Evolutionary conservation across 1,284 basidiomycete genomes (phyloP).

Genomic region (Pseudozyma thailandica): DNA sequence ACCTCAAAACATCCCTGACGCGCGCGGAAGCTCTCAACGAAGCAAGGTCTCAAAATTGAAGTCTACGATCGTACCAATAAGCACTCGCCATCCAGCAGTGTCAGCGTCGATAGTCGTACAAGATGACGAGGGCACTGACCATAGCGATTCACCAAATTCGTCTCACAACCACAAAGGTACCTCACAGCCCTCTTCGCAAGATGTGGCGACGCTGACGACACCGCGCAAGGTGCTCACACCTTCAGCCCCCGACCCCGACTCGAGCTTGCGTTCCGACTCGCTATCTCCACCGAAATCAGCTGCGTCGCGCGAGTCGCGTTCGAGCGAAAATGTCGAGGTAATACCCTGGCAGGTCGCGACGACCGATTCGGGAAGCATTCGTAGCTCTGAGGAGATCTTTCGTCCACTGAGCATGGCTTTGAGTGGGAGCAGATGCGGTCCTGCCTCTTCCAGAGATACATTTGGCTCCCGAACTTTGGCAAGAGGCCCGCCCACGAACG

Average conservation of each 20-base stretch:
- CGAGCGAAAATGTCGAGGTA: slow-evolving; percentile 28
- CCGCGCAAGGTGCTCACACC: neutral
- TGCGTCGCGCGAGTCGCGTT: slow-evolving; percentile 9
- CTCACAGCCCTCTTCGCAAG: neutral
- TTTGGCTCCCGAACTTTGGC: neutral
- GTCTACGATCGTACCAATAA: slow-evolving; percentile 2
- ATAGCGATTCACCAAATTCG: neutral
- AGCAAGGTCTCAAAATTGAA: no score
- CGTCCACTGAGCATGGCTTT: slow-evolving; percentile 19
- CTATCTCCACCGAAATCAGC: slow-evolving; percentile 9
- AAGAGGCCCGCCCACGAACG: neutral
- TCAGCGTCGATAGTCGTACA: neutral
- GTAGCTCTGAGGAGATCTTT: slow-evolving; percentile 35
- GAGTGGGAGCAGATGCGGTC: slow-evolving; percentile 6
- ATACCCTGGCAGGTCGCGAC: slow-evolving; percentile 38
- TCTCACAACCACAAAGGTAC: neutral
- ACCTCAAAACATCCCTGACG: no score
- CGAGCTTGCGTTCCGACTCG: slow-evolving; percentile 11
- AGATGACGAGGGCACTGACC: neutral
- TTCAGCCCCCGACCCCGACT: neutral
- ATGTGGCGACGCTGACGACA: neutral
- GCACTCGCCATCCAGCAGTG: neutral
- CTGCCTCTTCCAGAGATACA: slow-evolving; percentile 16
- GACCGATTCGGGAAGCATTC: neutral
- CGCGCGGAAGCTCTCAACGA: no score